These are phyloP conservation scores for Fusarium sp. DNA, from an alignment of 2,329 filamentous ascomycete species.

Conservation along the genomic window DNA sequence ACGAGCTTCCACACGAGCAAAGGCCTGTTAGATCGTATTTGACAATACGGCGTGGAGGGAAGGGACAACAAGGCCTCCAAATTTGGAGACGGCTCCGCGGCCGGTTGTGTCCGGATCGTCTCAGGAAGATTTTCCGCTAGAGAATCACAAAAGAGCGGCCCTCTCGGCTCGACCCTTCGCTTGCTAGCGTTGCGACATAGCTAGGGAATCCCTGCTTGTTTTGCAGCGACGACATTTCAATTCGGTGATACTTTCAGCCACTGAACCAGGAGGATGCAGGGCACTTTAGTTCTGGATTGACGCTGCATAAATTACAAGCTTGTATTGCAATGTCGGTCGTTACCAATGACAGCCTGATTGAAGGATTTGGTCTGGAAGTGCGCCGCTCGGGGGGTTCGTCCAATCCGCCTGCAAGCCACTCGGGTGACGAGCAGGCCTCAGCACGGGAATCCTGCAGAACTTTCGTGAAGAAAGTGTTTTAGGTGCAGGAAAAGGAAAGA, in stretches of 20 bases:
- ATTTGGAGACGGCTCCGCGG: neutral
- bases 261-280: neutral
- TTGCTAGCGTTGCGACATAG: neutral
- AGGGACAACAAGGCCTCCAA: neutral
- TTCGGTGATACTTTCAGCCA: neutral
- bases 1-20: neutral
- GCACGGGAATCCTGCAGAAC: neutral
- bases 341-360: neutral
- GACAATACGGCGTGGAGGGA: accelerated
- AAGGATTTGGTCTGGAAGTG: neutral
- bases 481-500: neutral
- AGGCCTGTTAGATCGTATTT: accelerated
- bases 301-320: neutral
- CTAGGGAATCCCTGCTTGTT: neutral
- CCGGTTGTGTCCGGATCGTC: neutral
- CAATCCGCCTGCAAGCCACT: neutral
- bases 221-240: neutral
- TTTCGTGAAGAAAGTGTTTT: neutral
- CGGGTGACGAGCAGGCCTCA: neutral
- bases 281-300: accelerated
- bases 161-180: neutral
- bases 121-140: neutral
- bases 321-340: neutral
- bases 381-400: neutral
- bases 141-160: neutral